Conservation (phyloP, 1,284 basidiomycete species). For the Moesziomyces sp. region DNA sequence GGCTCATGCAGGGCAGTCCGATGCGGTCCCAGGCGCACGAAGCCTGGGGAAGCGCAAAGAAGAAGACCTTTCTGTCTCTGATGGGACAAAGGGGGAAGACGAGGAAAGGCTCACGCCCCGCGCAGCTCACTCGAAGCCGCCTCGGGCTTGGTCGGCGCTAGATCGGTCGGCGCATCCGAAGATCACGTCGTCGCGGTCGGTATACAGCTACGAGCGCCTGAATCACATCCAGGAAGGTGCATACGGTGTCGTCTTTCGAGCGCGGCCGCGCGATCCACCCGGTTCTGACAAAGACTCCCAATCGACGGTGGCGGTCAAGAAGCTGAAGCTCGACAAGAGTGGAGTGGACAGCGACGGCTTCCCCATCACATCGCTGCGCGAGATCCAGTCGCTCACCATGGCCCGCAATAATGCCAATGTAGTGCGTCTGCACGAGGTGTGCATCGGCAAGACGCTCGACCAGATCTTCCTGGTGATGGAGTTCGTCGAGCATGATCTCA, state of each 20-base stretch:
- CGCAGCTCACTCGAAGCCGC: not conserved
- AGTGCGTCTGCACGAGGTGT: slow-evolving; percentile 92
- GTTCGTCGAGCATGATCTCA: slow-evolving; percentile 99
- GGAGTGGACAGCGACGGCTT: slow-evolving; percentile 88
- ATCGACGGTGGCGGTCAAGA: slow-evolving; percentile 85
- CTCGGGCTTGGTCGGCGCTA: slow-evolving; percentile 11
- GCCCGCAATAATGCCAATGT: slow-evolving; percentile 82
- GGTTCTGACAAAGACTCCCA: not conserved
- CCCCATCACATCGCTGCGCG: slow-evolving; percentile 94
- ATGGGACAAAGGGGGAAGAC: too few relatives aligned
- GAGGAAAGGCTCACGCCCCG: not conserved
- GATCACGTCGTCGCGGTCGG: slow-evolving; percentile 54
- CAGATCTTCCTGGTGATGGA: slow-evolving; percentile 99
- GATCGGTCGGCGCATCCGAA: slow-evolving; percentile 43
- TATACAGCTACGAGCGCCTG: slow-evolving; percentile 70
- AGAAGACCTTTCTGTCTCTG: too few relatives aligned
- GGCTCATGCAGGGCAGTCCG: too few relatives aligned
- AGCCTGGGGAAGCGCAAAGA: not conserved
- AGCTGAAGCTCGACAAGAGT: slow-evolving; percentile 90
- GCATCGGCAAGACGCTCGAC: slow-evolving; percentile 98
- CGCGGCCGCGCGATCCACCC: slow-evolving; percentile 70
- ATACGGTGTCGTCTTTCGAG: slow-evolving; percentile 96
- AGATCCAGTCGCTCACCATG: slow-evolving; percentile 91
- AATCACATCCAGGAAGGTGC: slow-evolving; percentile 99
- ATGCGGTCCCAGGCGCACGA: too few relatives aligned